These are phyloP conservation scores for Trichoderma cornu-damae DNA, from an alignment of 2,329 filamentous ascomycete genomes.

Conservation along the genomic window DNA sequence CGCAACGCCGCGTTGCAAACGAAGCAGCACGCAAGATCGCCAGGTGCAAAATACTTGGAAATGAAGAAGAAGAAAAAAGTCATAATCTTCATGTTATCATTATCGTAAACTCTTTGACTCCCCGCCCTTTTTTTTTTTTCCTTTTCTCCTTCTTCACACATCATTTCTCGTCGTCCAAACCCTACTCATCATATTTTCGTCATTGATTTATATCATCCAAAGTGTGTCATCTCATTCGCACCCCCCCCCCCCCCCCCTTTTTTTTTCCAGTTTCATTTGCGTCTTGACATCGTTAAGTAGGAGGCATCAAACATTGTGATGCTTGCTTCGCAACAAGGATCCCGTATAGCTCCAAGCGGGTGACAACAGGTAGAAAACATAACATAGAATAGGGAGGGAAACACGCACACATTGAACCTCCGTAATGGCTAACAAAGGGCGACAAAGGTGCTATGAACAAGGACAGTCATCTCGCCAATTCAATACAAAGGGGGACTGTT, in stretches of 20 bases:
- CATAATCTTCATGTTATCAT: conserved; percentile 15
- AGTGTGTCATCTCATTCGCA: neutral
- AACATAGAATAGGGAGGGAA: neutral
- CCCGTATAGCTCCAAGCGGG: neutral
- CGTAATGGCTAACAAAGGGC: neutral
- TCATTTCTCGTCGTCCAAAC: neutral
- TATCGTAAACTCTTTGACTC: conserved; percentile 14
- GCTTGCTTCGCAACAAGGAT: neutral
- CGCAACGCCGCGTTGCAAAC: neutral
- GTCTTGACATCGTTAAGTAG: neutral
- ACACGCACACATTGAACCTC: neutral
- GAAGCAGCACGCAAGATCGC: neutral
- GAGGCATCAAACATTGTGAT: neutral
- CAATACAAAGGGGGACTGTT: neutral
- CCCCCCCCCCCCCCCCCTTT: neutral
- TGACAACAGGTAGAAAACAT: neutral
- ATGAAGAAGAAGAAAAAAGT: neutral
- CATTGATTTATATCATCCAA: conserved; percentile 1
- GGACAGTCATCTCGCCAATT: neutral
- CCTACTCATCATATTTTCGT: neutral
- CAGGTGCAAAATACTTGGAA: neutral
- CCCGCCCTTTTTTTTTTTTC: conserved; percentile 9
- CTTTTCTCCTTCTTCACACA: neutral
- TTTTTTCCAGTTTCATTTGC: neutral
- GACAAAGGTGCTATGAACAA: neutral